Conservation (phyloP, 352 stramenopile species). For the Phytophthora colocasiae region DNA sequence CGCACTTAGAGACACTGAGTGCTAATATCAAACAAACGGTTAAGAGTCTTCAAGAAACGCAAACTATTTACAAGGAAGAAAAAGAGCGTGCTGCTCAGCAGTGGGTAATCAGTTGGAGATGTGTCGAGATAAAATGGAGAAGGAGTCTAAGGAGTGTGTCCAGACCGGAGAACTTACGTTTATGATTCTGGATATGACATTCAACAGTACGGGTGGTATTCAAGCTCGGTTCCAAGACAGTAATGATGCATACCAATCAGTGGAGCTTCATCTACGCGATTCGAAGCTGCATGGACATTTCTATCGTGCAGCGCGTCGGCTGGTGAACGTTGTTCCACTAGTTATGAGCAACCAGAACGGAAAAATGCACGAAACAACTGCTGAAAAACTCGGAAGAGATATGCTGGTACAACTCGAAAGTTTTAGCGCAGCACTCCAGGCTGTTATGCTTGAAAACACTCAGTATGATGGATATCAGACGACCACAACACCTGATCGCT, state of each 20-base stretch:
- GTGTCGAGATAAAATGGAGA: conserved; percentile 3
- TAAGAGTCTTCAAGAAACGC: not conserved
- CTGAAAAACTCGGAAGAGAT: conserved; percentile 8
- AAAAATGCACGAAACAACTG: not conserved
- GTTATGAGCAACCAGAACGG: not conserved
- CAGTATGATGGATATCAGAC: not conserved
- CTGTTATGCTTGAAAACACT: conserved; percentile 1
- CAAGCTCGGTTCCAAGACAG: conserved; percentile 5
- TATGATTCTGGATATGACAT: conserved; percentile 16
- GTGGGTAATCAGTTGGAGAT: conserved; percentile 7
- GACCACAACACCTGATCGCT: not conserved
- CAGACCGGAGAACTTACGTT: conserved; percentile 1
- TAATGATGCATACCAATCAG: not conserved
- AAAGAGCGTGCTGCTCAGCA: conserved; percentile 8
- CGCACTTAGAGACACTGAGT: conserved; percentile 12
- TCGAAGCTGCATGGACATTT: conserved; percentile 13
- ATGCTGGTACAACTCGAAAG: conserved; percentile 19
- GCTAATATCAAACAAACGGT: conserved; percentile 4
- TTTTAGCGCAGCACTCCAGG: conserved; percentile 8
- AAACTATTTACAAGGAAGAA: not conserved
- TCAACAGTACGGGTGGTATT: conserved; percentile 3
- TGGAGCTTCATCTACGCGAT: conserved; percentile 15
- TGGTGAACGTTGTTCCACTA: conserved; percentile 1
- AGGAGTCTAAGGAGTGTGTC: not conserved
- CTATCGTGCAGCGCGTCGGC: not conserved